A percentile compares a stretch with the other conserved stretches of the same genome.
Evolutionary conservation across 73 alveolate genomes (phyloP).

Genomic region (Paramecium tetraurelia): DNA sequence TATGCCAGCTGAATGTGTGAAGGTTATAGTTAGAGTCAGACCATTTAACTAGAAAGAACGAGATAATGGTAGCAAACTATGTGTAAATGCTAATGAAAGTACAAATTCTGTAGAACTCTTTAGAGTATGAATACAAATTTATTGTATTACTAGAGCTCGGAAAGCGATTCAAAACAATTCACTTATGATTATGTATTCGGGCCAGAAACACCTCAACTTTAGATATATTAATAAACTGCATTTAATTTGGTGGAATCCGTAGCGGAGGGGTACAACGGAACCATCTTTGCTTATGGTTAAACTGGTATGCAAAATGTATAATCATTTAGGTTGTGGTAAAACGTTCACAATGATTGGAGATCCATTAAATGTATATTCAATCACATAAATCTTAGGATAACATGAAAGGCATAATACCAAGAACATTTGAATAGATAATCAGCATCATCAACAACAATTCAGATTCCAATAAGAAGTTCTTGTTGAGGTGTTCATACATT

Average conservation of each 20-base stretch:
- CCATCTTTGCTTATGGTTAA: slow-evolving; percentile 80
- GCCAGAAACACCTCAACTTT: slow-evolving; percentile 80
- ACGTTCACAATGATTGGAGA: slow-evolving; percentile 93
- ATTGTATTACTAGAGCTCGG: background rate
- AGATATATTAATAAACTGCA: slow-evolving; percentile 94
- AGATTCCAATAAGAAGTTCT: slow-evolving; percentile 72
- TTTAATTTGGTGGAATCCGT: slow-evolving; percentile 93
- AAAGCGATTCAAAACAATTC: slow-evolving; percentile 52
- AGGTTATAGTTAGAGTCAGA: slow-evolving; percentile 78
- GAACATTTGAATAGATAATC: slow-evolving; percentile 87
- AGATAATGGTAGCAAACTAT: slow-evolving; percentile 28
- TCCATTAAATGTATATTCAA: slow-evolving; percentile 42
- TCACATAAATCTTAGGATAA: slow-evolving; percentile 19
- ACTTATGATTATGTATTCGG: slow-evolving; percentile 92
- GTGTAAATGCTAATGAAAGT: slow-evolving; percentile 45
- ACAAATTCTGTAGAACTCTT: slow-evolving; percentile 44
- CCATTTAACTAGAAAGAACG: slow-evolving; percentile 76
- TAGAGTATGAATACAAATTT: background rate
- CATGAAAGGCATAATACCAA: slow-evolving; percentile 88
- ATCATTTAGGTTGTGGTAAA: slow-evolving; percentile 80
- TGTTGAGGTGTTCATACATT: slow-evolving; percentile 92
- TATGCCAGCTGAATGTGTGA: slow-evolving; percentile 80
- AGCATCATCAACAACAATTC: slow-evolving; percentile 79
- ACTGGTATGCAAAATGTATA: slow-evolving; percentile 58
- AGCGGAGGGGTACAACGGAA: slow-evolving; percentile 94